Percentiles rank a stretch among this genome's conserved stretches.
These are phyloP conservation scores for Saccharomyces hybrid DNA, from an alignment of 1,139 yeast species.

Conservation along the genomic window DNA sequence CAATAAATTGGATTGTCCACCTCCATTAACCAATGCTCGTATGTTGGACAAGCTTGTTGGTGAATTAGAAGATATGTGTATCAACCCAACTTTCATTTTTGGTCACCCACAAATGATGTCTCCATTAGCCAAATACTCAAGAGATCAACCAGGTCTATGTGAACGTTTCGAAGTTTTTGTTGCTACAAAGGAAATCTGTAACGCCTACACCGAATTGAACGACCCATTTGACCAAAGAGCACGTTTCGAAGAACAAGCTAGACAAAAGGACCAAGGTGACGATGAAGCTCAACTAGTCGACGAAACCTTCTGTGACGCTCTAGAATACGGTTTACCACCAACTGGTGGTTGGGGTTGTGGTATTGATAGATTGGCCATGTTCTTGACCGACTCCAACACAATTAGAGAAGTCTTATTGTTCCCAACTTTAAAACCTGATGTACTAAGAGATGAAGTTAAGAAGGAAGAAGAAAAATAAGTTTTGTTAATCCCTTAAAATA, in stretches of 20 bases:
- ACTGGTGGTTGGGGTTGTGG: conserved; percentile 99
- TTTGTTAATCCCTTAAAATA: too few species aligned
- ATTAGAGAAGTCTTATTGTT: conserved; percentile 94
- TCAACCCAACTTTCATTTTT: conserved; percentile 94
- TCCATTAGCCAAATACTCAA: conserved; percentile 93
- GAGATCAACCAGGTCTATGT: conserved; percentile 87
- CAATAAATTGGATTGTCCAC: conserved; percentile 83
- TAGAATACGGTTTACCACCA: conserved; percentile 97
- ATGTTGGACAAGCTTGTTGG: conserved; percentile 98
- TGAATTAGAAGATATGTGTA: conserved; percentile 84
- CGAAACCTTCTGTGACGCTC: conserved; percentile 94
- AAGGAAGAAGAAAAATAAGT: conserved; percentile 14
- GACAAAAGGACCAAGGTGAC: conserved; percentile 97
- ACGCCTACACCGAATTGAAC: conserved; percentile 97
- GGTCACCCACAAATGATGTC: conserved; percentile 99
- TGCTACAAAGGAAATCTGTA: conserved; percentile 96
- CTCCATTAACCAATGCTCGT: conserved; percentile 96
- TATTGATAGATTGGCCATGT: conserved; percentile 96
- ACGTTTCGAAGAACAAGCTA: conserved; percentile 97
- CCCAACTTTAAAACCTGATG: conserved; percentile 98
- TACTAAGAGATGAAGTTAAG: conserved; percentile 29
- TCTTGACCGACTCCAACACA: conserved; percentile 90
- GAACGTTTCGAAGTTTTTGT: conserved; percentile 98
- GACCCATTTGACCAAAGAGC: conserved; percentile 97
- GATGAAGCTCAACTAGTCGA: conserved; percentile 97